Evolutionary conservation across 495 filamentous ascomycete species (phyloP).

Genomic region (Collariella sp.): DNA sequence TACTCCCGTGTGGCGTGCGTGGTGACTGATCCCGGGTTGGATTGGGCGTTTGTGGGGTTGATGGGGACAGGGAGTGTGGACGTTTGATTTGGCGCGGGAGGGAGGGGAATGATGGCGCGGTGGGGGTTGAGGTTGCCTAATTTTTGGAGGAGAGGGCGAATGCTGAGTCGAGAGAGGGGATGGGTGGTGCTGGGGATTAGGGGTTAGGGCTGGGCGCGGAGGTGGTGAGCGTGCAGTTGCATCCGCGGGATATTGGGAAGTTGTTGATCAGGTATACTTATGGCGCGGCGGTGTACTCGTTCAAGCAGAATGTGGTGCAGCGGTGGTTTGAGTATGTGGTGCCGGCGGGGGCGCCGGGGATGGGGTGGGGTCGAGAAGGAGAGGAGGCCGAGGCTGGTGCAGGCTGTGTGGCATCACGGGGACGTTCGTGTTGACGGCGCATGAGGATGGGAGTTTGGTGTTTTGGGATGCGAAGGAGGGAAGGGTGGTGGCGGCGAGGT

Average conservation of each 20-base stretch:
- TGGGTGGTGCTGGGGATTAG: conserved; percentile 26
- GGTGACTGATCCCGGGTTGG: conserved; percentile 74
- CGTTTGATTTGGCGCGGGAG: conserved; percentile 83
- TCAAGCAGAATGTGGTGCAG: conserved; percentile 73
- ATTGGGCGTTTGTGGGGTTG: conserved; percentile 78
- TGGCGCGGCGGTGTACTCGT: conserved; percentile 81
- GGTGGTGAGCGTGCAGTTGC: conserved; percentile 65
- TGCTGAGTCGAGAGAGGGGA: conserved; percentile 41
- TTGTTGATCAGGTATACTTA: conserved; percentile 79
- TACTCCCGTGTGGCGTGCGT: conserved; percentile 66
- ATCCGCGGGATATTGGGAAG: conserved; percentile 88
- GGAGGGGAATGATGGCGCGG: no score
- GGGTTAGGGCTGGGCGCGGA: conserved; percentile 9
- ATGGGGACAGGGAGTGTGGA: conserved; percentile 76
- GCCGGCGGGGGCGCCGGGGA: conserved; percentile 79
- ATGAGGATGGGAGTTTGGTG: conserved; percentile 83
- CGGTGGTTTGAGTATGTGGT: conserved; percentile 79
- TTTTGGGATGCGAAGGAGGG: conserved; percentile 95
- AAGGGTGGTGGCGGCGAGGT: conserved; percentile 73
- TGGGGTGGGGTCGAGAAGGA: conserved; percentile 36
- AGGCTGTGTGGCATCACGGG: conserved; percentile 93
- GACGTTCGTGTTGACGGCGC: conserved; percentile 75
- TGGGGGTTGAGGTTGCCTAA: conserved; percentile 73
- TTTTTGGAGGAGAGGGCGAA: conserved; percentile 49
- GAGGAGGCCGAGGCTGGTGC: conserved; percentile 62